Evolutionary conservation across 2,329 filamentous ascomycete genomes (phyloP).

Genomic region (Graphilbum ipis-grandicollis): DNA sequence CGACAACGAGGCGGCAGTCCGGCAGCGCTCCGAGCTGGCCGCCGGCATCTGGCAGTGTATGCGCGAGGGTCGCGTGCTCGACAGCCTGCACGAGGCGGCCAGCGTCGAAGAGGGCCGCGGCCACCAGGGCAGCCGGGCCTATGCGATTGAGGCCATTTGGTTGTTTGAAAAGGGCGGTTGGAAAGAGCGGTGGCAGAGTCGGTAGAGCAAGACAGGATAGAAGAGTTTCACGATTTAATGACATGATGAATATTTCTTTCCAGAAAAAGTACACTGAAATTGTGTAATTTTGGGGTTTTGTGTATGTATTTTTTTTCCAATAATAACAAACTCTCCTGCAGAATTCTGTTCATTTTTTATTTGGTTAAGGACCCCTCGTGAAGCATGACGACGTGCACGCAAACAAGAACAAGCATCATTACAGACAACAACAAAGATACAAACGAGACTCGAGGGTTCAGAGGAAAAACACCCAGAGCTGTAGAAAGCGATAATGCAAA

Average conservation of each 20-base stretch:
- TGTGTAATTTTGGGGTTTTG: no score
- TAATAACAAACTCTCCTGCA: no score
- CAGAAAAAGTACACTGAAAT: no score
- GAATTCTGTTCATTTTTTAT: no score
- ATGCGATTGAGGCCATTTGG: conserved; percentile 83
- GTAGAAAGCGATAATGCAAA: no score
- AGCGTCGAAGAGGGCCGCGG: conserved; percentile 42
- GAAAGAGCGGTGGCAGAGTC: conserved; percentile 39
- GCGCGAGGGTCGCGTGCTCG: conserved; percentile 59
- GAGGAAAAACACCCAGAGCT: background rate
- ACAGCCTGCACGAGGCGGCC: conserved; percentile 62
- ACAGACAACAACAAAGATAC: background rate
- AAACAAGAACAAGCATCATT: background rate
- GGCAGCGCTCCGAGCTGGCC: conserved; percentile 30
- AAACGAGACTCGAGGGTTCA: background rate
- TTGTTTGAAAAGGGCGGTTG: conserved; percentile 56
- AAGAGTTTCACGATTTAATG: background rate
- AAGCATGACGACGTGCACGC: no score
- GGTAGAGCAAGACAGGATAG: no score
- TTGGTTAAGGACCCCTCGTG: no score
- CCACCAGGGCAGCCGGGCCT: conserved; percentile 66
- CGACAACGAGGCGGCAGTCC: conserved; percentile 13
- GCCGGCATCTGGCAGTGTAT: conserved; percentile 71
- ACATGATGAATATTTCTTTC: no score
- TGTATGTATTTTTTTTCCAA: no score